Evolutionary conservation across 2,329 filamentous ascomycete genomes (phyloP).

Genomic region (Pseudopithomyces maydicus): DNA sequence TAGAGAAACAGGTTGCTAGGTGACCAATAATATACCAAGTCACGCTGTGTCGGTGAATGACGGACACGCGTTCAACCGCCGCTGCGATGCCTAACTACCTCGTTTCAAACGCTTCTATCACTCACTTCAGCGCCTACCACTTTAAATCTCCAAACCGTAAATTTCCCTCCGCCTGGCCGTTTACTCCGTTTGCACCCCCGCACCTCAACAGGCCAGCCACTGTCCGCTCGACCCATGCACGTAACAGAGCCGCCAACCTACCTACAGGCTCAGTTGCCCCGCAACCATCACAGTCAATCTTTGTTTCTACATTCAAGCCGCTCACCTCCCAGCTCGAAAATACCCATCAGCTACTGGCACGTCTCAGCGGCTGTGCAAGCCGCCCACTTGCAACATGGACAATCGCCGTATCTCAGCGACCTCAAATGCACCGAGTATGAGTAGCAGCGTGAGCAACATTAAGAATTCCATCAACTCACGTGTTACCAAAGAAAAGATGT

Average conservation of each 20-base stretch:
- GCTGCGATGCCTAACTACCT: background rate
- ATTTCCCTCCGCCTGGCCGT: background rate
- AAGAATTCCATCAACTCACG: background rate
- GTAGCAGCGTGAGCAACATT: background rate
- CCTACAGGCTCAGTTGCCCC: background rate
- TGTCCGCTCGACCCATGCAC: background rate
- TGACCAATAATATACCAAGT: too few relatives aligned
- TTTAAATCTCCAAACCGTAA: too few relatives aligned
- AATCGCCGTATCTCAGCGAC: background rate
- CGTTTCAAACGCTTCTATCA: background rate
- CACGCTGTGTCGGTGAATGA: background rate
- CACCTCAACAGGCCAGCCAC: background rate
- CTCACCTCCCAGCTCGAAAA: background rate
- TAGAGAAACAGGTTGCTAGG: too few relatives aligned
- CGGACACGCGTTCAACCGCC: background rate
- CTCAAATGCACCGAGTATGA: background rate
- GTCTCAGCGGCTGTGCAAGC: background rate
- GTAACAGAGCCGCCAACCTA: background rate
- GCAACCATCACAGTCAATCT: background rate
- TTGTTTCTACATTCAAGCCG: background rate
- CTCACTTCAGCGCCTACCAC: background rate
- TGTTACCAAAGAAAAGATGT: slow-evolving; percentile 4
- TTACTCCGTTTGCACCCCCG: background rate
- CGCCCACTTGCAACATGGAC: background rate
- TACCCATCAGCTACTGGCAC: background rate